Percentiles rank a stretch among this genome's conserved stretches.
Conservation (phyloP, 352 stramenopile species). For the Pilasporangium apinafurcum region DNA sequence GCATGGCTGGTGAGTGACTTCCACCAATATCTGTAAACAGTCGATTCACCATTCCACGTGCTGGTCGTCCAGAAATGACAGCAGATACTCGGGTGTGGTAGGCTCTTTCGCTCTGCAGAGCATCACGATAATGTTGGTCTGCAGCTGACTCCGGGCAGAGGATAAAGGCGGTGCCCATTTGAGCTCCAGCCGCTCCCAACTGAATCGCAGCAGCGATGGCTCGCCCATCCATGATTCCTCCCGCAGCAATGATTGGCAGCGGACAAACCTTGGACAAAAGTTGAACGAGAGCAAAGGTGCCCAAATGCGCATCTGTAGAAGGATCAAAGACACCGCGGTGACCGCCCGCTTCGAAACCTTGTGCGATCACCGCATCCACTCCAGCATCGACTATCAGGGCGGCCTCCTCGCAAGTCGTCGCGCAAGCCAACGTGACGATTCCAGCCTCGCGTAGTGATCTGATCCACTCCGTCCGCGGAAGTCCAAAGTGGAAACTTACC, state of each 20-base stretch:
- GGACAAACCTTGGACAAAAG: constrained; percentile 26
- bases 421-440: constrained; percentile 33
- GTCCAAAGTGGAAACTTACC: constrained; percentile 65
- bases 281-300: constrained; percentile 43
- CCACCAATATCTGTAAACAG: constrained; percentile 20
- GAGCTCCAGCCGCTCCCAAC: constrained; percentile 44
- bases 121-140: constrained; percentile 17
- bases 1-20: background rate
- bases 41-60: constrained; percentile 33
- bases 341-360: constrained; percentile 52
- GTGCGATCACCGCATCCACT: constrained; percentile 43
- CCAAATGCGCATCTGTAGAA: constrained; percentile 11
- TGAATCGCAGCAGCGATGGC: constrained; percentile 26
- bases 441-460: constrained; percentile 25
- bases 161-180: constrained; percentile 60
- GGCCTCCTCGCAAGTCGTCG: constrained; percentile 36
- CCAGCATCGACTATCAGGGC: constrained; percentile 5
- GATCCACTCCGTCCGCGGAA: constrained; percentile 20
- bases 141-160: constrained; percentile 34
- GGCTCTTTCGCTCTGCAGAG: constrained; percentile 10
- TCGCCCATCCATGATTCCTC: constrained; percentile 44
- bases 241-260: constrained; percentile 49
- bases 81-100: constrained; percentile 17
- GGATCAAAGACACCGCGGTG: constrained; percentile 46
- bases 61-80: constrained; percentile 34